These are phyloP conservation scores for Alternaria infectoria DNA, from an alignment of 2,329 filamentous ascomycete genomes.

Conservation along the genomic window DNA sequence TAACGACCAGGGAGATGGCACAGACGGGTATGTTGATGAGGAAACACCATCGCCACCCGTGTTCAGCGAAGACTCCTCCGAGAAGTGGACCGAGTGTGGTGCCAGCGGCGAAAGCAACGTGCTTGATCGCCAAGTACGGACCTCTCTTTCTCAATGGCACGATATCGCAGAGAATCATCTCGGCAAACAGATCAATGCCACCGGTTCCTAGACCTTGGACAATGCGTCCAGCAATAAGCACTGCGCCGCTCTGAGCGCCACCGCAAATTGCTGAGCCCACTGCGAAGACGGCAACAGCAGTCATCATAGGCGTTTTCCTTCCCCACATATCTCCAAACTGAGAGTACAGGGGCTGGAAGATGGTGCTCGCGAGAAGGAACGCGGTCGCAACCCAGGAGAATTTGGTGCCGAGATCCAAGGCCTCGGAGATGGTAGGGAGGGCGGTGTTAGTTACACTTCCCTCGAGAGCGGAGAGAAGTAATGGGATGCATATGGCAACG, in stretches of 20 bases:
- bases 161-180: conserved; percentile 59
- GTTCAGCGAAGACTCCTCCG: conserved; percentile 41
- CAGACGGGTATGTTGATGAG: conserved; percentile 46
- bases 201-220: conserved; percentile 62
- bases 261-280: conserved; percentile 62
- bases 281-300: conserved; percentile 55
- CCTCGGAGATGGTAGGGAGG: conserved; percentile 48
- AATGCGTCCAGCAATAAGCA: conserved; percentile 62
- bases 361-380: conserved; percentile 44
- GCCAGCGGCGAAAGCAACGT: conserved; percentile 33
- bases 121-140: conserved; percentile 45
- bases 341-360: conserved; percentile 59
- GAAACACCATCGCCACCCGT: conserved; percentile 58
- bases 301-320: conserved; percentile 48
- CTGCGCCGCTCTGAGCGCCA: conserved; percentile 50
- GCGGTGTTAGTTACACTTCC: conserved; percentile 51
- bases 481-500: conserved; percentile 33
- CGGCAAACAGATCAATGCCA: conserved; percentile 54
- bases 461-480: conserved; percentile 39
- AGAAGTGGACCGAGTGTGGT: conserved; percentile 39
- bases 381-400: conserved; percentile 38
- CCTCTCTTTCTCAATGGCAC: conserved; percentile 56
- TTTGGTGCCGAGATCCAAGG: conserved; percentile 29
- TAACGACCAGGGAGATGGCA: conserved; percentile 31
- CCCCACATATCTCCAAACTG: conserved; percentile 63